A percentile compares a stretch with the other conserved stretches of the same genome.
These are phyloP conservation scores for Backusella tuberculispora DNA, from an alignment of 192 early-diverging fungal genomes.

Conservation along the genomic window DNA sequence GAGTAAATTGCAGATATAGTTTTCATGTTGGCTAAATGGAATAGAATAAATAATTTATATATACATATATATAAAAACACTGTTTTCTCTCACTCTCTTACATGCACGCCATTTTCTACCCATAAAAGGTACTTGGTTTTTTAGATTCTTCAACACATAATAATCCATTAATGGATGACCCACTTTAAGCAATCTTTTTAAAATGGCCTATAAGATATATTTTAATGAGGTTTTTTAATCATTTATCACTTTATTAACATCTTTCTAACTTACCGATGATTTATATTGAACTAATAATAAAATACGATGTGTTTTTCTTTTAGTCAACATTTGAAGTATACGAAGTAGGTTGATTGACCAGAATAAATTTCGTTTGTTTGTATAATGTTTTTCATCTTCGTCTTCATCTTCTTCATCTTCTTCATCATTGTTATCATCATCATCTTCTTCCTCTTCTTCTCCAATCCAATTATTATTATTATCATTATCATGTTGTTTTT, in stretches of 20 bases:
- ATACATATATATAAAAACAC: constrained; percentile 1
- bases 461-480: too few relatives aligned
- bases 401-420: constrained; percentile 15
- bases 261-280: constrained; percentile 51
- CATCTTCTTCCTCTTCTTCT: too few relatives aligned
- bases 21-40: constrained; percentile 69
- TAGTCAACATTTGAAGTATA: constrained; percentile 81
- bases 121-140: constrained; percentile 78
- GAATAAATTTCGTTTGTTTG: constrained; percentile 65
- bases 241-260: too few relatives aligned
- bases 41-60: not conserved
- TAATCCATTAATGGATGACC: constrained; percentile 65
- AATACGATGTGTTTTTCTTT: constrained; percentile 75
- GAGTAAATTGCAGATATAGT: constrained; percentile 77
- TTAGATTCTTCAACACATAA: constrained; percentile 80
- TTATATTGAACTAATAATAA: constrained; percentile 85
- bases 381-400: constrained; percentile 2
- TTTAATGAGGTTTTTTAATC: not conserved
- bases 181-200: constrained; percentile 79
- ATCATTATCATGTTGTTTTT: not conserved
- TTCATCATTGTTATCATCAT: not conserved
- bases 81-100: constrained; percentile 24
- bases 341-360: constrained; percentile 73
- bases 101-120: constrained; percentile 82
- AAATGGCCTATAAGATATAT: constrained; percentile 52